A percentile compares a stretch with the other conserved stretches of the same genome.
These are phyloP conservation scores for Penicillium corylophilum DNA, from an alignment of 2,329 filamentous ascomycete species.

Conservation along the genomic window DNA sequence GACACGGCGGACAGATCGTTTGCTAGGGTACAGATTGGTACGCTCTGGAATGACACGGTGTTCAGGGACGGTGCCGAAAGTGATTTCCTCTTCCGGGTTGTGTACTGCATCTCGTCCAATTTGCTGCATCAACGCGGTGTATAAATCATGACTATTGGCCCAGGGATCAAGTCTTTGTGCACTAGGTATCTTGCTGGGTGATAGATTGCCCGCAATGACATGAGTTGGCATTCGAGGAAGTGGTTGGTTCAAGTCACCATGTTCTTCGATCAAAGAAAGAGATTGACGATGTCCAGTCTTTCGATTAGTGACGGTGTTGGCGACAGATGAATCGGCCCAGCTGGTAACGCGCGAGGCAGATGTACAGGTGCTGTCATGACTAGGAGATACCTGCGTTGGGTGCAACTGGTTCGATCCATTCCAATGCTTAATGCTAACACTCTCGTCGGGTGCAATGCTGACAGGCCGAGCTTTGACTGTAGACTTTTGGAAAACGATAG, in stretches of 20 bases:
- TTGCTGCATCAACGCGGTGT: constrained; percentile 44
- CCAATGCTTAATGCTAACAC: not conserved
- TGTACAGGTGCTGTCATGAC: constrained; percentile 35
- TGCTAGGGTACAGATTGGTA: constrained; percentile 24
- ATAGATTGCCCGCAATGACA: not conserved
- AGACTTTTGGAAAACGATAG: not conserved
- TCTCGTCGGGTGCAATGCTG: not conserved
- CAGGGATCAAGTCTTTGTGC: constrained; percentile 21
- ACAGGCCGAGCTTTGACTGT: not conserved
- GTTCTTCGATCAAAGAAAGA: constrained; percentile 47
- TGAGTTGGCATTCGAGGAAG: constrained; percentile 2
- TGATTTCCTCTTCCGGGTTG: constrained; percentile 23
- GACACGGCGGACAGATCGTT: constrained; percentile 31
- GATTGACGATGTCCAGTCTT: constrained; percentile 35
- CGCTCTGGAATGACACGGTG: constrained; percentile 31
- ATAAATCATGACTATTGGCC: constrained; percentile 42
- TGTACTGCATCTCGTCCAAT: constrained; percentile 30
- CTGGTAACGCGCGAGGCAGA: constrained; percentile 48
- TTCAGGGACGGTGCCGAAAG: constrained; percentile 32
- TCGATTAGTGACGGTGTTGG: constrained; percentile 39
- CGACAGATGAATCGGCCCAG: constrained; percentile 49
- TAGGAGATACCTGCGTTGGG: constrained; percentile 27
- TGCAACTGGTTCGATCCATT: constrained; percentile 10
- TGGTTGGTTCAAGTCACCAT: constrained; percentile 28
- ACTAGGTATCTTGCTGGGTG: constrained; percentile 14